A percentile compares a stretch with the other conserved stretches of the same genome.
Conservation (phyloP, 2,329 filamentous ascomycete species). For the Diaporthe helianthi region DNA sequence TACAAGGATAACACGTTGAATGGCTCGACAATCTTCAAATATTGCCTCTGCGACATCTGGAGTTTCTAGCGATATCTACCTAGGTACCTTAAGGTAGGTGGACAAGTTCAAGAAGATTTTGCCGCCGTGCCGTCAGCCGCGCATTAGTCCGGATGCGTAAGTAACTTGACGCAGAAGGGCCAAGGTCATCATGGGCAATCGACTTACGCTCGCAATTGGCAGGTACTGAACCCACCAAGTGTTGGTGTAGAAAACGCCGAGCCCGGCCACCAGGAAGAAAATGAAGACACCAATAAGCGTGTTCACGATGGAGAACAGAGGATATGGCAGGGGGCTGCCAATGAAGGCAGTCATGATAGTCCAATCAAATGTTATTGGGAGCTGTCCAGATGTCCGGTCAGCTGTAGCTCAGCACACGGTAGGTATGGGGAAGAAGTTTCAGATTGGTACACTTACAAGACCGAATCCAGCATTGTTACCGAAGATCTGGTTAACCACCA, state of each 20-base stretch:
- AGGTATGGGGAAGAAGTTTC: not conserved
- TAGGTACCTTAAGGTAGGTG: no score
- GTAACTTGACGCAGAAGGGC: not conserved
- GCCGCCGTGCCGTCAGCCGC: not conserved
- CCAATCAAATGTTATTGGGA: constrained; percentile 33
- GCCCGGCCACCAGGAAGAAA: constrained; percentile 27
- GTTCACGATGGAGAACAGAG: constrained; percentile 29
- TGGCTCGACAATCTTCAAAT: not conserved
- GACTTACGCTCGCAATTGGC: constrained; percentile 30
- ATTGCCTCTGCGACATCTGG: not conserved
- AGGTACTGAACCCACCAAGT: constrained; percentile 28
- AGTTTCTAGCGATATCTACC: not conserved
- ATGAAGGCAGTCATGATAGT: constrained; percentile 31
- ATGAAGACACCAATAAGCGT: constrained; percentile 27
- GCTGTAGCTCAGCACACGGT: not conserved
- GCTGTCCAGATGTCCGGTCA: constrained; percentile 25
- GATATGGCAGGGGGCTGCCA: constrained; percentile 28
- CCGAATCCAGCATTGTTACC: constrained; percentile 30
- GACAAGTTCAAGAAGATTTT: not conserved
- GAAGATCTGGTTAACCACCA: constrained; percentile 32
- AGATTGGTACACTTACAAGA: not conserved
- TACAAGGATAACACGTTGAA: no score
- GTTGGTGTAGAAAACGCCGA: constrained; percentile 31
- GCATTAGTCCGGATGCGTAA: no score
- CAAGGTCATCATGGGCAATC: not conserved